These are phyloP conservation scores for Leccinum sublutescens DNA, from an alignment of 768 basidiomycete species.

Conservation along the genomic window DNA sequence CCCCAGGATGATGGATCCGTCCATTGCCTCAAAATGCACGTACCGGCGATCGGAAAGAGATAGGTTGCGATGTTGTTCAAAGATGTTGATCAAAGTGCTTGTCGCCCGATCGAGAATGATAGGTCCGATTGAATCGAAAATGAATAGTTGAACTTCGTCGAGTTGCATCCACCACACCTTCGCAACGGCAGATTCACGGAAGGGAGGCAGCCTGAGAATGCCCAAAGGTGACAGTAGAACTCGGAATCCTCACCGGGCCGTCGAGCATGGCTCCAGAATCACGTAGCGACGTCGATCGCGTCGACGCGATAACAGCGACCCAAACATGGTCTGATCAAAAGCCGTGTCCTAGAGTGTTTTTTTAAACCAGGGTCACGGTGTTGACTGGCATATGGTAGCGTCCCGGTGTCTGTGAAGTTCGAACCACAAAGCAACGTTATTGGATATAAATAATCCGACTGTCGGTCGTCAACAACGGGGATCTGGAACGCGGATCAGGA, in stretches of 20 bases:
- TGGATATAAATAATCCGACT: background rate
- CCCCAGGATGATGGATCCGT: no score
- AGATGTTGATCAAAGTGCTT: no score
- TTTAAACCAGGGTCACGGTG: background rate
- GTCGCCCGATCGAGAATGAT: no score
- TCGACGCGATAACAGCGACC: background rate
- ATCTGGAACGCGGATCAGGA: background rate
- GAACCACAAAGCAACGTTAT: slow-evolving; percentile 1
- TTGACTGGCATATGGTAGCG: background rate
- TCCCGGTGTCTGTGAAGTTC: background rate
- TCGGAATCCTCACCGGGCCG: background rate
- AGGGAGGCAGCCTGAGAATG: background rate
- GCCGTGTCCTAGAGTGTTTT: background rate
- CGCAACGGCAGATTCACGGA: background rate
- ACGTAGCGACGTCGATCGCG: background rate
- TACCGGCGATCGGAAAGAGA: no score
- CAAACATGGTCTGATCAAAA: background rate
- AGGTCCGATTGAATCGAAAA: no score
- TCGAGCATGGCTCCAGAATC: background rate
- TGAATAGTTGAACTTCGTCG: no score
- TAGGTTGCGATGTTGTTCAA: no score
- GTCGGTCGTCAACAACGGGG: background rate
- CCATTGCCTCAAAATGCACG: no score
- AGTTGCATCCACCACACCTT: background rate
- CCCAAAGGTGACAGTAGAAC: background rate